phyloP scores from a whole-genome alignment of 176 grass and related monocot genomes.

The Aegilops sharonensis region DNA sequence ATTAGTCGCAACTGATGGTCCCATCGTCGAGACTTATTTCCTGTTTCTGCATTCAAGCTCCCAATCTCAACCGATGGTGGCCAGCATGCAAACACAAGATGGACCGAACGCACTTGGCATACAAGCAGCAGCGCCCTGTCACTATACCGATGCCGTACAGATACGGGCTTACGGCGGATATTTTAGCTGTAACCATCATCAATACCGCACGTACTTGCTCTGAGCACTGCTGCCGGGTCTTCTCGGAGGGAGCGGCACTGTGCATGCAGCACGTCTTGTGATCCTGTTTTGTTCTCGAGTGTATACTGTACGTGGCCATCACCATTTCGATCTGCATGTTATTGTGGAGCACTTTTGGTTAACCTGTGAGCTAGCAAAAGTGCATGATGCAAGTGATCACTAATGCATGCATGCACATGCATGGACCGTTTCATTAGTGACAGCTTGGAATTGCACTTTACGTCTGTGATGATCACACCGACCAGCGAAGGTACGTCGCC shows the following conservation, averaged over 20 bases:
- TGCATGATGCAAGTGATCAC: background rate
- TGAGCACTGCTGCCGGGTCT: background rate
- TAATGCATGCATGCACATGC: background rate
- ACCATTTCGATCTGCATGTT: background rate
- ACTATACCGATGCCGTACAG: background rate
- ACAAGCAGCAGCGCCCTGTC: background rate
- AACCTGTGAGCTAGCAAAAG: background rate
- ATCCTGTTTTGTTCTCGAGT: background rate
- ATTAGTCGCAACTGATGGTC: background rate
- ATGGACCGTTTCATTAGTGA: background rate
- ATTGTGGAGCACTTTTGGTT: background rate
- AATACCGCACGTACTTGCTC: background rate
- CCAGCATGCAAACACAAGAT: background rate
- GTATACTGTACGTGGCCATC: background rate
- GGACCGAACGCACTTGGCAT: background rate
- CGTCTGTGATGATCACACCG: background rate
- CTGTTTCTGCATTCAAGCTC: background rate
- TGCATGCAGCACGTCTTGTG: background rate
- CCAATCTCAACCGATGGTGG: too few species aligned
- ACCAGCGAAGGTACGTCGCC: background rate
- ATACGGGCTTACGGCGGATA: background rate
- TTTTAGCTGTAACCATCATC: background rate
- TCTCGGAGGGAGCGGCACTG: background rate
- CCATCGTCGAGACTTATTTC: background rate
- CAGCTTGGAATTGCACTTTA: background rate